phyloP scores from a whole-genome alignment of 768 basidiomycete species.

The Mycena kentingensis region DNA sequence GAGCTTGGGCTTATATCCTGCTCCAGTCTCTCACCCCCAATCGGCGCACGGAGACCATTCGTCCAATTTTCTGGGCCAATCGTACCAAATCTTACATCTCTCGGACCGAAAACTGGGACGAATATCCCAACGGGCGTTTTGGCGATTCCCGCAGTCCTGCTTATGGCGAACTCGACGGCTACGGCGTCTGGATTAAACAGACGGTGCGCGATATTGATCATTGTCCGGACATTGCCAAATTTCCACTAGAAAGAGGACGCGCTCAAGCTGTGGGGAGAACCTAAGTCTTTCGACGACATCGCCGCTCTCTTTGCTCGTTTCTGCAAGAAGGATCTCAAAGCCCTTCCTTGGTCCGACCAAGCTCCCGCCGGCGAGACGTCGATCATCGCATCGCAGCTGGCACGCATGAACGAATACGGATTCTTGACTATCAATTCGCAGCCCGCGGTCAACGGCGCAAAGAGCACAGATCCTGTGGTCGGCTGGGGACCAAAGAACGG shows the following conservation, averaged over 20 bases:
- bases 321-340: slow-evolving; percentile 69
- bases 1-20: slow-evolving; percentile 9
- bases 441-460: slow-evolving; percentile 89
- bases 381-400: slow-evolving; percentile 75
- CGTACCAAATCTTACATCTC: slow-evolving; percentile 92
- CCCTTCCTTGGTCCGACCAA: slow-evolving; percentile 95
- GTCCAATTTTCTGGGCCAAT: slow-evolving; percentile 99
- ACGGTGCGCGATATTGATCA: slow-evolving; percentile 49
- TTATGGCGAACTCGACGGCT: slow-evolving; percentile 97
- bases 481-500: slow-evolving; percentile 96
- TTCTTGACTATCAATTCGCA: slow-evolving; percentile 98
- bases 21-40: slow-evolving; percentile 85
- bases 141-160: slow-evolving; percentile 97
- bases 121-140: slow-evolving; percentile 98
- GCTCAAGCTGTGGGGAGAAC: slow-evolving; percentile 84
- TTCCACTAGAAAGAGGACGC: slow-evolving; percentile 87
- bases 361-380: slow-evolving; percentile 82
- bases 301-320: slow-evolving; percentile 78
- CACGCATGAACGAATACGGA: slow-evolving; percentile 85
- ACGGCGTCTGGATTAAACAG: slow-evolving; percentile 91
- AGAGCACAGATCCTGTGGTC: slow-evolving; percentile 80
- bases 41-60: slow-evolving; percentile 87
- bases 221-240: slow-evolving; percentile 11
- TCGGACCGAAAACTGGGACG: slow-evolving; percentile 98
- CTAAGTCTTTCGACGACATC: slow-evolving; percentile 66